phyloP scores from a whole-genome alignment of 768 basidiomycete species.

The Psilocybe tampanensis region DNA sequence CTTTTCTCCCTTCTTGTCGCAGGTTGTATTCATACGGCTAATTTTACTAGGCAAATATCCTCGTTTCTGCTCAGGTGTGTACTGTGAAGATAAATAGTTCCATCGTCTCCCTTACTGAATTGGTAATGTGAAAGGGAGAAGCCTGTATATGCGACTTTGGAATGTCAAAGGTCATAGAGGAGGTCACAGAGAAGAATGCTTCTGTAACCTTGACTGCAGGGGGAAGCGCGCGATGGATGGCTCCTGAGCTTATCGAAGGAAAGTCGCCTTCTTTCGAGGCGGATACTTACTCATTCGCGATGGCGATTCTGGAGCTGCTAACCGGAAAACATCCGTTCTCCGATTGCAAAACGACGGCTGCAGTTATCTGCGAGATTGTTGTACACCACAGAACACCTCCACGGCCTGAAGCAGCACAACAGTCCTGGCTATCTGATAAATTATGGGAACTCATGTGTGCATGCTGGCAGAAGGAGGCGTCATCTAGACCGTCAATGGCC shows the following conservation, averaged over 20 bases:
- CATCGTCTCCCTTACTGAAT: not conserved
- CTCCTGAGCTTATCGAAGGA: conserved; percentile 59
- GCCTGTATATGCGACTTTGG: conserved; percentile 67
- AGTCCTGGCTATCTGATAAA: conserved; percentile 45
- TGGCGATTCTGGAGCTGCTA: conserved; percentile 61
- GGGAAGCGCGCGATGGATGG: conserved; percentile 58
- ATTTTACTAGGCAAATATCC: conserved; percentile 51
- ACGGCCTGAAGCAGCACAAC: conserved; percentile 39
- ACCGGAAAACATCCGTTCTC: conserved; percentile 56
- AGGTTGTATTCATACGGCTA: conserved; percentile 1
- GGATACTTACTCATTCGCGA: conserved; percentile 61
- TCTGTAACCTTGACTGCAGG: conserved; percentile 50
- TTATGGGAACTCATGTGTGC: conserved; percentile 48
- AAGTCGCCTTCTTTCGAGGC: conserved; percentile 46
- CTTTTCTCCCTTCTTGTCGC: conserved; percentile 11
- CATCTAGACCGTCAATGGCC: conserved; percentile 41
- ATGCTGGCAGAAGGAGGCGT: conserved; percentile 48
- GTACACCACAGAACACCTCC: conserved; percentile 39
- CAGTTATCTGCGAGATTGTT: conserved; percentile 49
- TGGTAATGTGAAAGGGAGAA: conserved; percentile 39
- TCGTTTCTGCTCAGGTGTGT: conserved; percentile 52
- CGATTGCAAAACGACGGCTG: conserved; percentile 49
- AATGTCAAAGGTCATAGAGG: conserved; percentile 61
- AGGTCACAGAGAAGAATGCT: conserved; percentile 51
- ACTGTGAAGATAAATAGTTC: not conserved